Conservation (phyloP, 257 asterid species). For the Gentiana macrophylla region DNA sequence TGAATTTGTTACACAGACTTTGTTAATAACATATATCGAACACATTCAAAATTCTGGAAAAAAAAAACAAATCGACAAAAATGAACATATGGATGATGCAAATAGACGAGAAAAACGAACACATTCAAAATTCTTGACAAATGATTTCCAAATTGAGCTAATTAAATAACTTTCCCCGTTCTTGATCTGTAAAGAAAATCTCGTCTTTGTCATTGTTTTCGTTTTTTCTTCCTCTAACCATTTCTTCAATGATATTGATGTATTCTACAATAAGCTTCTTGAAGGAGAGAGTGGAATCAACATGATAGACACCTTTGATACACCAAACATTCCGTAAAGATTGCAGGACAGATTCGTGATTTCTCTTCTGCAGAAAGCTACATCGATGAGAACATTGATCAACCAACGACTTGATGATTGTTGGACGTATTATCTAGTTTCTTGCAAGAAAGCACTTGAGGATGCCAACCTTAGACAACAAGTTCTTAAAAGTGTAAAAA, state of each 20-base stretch:
- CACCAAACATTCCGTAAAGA: slow-evolving; percentile 22
- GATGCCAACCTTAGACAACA: slow-evolving; percentile 36
- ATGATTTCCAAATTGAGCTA: too few species aligned
- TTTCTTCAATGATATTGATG: slow-evolving; percentile 18
- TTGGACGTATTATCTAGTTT: slow-evolving; percentile 48
- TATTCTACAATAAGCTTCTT: slow-evolving; percentile 30
- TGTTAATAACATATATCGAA: too few species aligned
- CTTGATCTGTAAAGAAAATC: too few species aligned
- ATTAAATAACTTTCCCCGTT: too few species aligned
- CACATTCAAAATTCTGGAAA: too few species aligned
- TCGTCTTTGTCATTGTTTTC: too few species aligned
- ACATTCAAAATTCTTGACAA: too few species aligned
- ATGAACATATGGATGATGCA: too few species aligned
- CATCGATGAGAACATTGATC: slow-evolving; percentile 38
- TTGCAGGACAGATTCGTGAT: slow-evolving; percentile 41
- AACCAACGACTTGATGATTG: slow-evolving; percentile 39
- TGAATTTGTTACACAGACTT: too few species aligned
- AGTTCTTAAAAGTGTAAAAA: slow-evolving; percentile 21
- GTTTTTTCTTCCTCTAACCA: too few species aligned
- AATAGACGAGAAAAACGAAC: too few species aligned
- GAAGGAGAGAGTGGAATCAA: slow-evolving; percentile 48
- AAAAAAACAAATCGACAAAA: too few species aligned
- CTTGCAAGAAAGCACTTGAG: slow-evolving; percentile 42
- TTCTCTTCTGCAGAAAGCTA: slow-evolving; percentile 37
- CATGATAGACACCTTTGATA: slow-evolving; percentile 38